Evolutionary conservation across 176 grass and related monocot species (phyloP).

Genomic region (Otatea glauca): DNA sequence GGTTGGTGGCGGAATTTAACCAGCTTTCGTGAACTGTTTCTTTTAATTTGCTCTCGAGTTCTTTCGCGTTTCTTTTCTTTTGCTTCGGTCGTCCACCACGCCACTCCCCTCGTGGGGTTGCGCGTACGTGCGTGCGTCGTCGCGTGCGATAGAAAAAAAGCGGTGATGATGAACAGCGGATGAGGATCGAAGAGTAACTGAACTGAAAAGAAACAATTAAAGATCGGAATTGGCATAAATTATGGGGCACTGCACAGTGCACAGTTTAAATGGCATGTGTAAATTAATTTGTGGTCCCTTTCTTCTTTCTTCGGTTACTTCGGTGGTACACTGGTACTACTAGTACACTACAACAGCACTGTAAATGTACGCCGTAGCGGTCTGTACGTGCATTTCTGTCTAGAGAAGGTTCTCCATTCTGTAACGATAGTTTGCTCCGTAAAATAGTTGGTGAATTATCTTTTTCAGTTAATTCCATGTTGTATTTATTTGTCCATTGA

Average conservation of each 20-base stretch:
- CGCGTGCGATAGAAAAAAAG: slow-evolving; percentile 30
- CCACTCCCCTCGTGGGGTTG: slow-evolving; percentile 33
- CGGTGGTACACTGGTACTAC: background rate
- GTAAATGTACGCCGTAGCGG: background rate
- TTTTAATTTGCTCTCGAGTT: background rate
- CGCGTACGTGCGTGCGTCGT: slow-evolving; percentile 35
- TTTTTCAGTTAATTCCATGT: too few relatives aligned
- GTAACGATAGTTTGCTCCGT: background rate
- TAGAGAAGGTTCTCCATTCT: too few relatives aligned
- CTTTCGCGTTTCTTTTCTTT: slow-evolving; percentile 12
- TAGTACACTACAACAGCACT: background rate
- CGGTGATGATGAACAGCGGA: slow-evolving; percentile 12
- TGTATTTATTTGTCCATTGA: too few relatives aligned
- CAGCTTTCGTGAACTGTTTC: slow-evolving; percentile 43
- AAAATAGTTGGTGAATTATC: background rate
- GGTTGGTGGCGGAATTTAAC: slow-evolving; percentile 39
- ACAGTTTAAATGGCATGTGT: background rate
- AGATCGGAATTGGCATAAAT: background rate
- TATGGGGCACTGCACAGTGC: slow-evolving; percentile 22
- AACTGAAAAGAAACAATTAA: slow-evolving; percentile 5
- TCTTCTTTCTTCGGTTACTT: background rate
- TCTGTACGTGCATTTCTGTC: too few relatives aligned
- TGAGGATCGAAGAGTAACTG: background rate
- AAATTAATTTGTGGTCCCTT: background rate
- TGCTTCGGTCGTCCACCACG: slow-evolving; percentile 34